Evolutionary conservation across 148 eudicot genomes (phyloP).

Genomic region (Fagopyrum esculentum): DNA sequence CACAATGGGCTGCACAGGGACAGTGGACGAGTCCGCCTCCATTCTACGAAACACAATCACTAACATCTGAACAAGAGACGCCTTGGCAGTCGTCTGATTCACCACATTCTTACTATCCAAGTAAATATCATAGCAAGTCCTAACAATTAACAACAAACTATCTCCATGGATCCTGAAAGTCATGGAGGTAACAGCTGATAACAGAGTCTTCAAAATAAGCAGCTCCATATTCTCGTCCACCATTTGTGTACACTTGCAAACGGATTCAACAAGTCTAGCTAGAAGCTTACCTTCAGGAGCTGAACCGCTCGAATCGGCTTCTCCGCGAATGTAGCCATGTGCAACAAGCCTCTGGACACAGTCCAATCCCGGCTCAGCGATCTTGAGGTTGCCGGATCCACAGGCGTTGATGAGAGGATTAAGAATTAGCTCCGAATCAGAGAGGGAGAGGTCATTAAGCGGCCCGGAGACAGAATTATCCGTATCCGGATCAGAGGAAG

Average conservation of each 20-base stretch:
- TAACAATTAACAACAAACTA: slow-evolving; percentile 64
- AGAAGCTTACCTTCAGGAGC: slow-evolving; percentile 51
- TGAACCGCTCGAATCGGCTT: slow-evolving; percentile 50
- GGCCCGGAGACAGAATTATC: slow-evolving; percentile 44
- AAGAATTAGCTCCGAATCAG: slow-evolving; percentile 65
- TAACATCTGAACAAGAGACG: slow-evolving; percentile 87
- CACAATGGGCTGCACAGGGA: slow-evolving; percentile 86
- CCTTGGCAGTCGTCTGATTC: slow-evolving; percentile 94
- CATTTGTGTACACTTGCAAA: slow-evolving; percentile 56
- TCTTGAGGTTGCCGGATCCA: slow-evolving; percentile 45
- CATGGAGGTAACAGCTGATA: slow-evolving; percentile 71
- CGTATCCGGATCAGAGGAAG: slow-evolving; percentile 26
- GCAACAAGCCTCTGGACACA: slow-evolving; percentile 71
- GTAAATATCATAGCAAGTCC: slow-evolving; percentile 85
- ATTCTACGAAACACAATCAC: slow-evolving; percentile 90
- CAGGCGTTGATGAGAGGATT: slow-evolving; percentile 55
- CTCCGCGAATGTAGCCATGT: slow-evolving; percentile 68
- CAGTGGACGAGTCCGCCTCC: slow-evolving; percentile 95
- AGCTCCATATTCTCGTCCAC: slow-evolving; percentile 59
- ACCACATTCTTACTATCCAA: slow-evolving; percentile 77
- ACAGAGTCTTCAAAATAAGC: slow-evolving; percentile 55
- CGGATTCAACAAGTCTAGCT: slow-evolving; percentile 50
- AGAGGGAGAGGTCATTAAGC: slow-evolving; percentile 42
- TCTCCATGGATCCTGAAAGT: slow-evolving; percentile 78
- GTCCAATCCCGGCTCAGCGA: slow-evolving; percentile 62